Evolutionary conservation across 768 basidiomycete genomes (phyloP), one percentile per base, ranked within the genome.

Genomic region (Mycena metata): DNA sequence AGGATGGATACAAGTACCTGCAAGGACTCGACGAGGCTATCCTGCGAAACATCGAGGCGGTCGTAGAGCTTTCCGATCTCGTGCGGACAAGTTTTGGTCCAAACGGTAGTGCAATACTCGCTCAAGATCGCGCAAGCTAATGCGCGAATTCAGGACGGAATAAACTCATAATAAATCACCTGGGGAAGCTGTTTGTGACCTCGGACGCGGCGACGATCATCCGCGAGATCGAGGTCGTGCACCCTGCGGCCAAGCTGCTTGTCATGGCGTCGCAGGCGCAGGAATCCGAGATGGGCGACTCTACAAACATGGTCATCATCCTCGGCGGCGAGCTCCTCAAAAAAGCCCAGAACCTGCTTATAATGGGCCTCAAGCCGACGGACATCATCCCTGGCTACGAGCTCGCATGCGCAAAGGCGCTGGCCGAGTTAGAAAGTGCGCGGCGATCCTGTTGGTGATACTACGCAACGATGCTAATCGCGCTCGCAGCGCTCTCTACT

Each of bases 161-260:
- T 81, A 99, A 99, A 80, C 90, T 99, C 61, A 83, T 99, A 78
- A 97, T 99, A 82, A 99, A 99, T 80, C 97, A 99, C 80, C 86
- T 99, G 41, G 96, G 96, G 61, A 88, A 91, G 79, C 86, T 98
- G 43, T 99, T 99, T 81, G 96, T 99, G 67, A 99, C 98, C 39
- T 97, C 96, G 52, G 97, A 99, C 88, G 97, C 98, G 12, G 98
- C 98, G 15, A 99, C 97, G 66, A 99, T 99, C 80, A 96, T 99
- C 76, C 88, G 92, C 71, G 98, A 99, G 83, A 91, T 99, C 76
- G 98, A 99, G 77, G 96, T 99, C 64, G 96, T 99, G 17, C 98
- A 99, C 80, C 98, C 98, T 1, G 98, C 97, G 7, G 98, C 96
- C 36, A 99, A 99, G 78, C 84, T 99, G n/a, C 83, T 99, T n/a